Evolutionary conservation across 352 stramenopile species (phyloP).

Genomic region (Globisporangium cylindrosporum): DNA sequence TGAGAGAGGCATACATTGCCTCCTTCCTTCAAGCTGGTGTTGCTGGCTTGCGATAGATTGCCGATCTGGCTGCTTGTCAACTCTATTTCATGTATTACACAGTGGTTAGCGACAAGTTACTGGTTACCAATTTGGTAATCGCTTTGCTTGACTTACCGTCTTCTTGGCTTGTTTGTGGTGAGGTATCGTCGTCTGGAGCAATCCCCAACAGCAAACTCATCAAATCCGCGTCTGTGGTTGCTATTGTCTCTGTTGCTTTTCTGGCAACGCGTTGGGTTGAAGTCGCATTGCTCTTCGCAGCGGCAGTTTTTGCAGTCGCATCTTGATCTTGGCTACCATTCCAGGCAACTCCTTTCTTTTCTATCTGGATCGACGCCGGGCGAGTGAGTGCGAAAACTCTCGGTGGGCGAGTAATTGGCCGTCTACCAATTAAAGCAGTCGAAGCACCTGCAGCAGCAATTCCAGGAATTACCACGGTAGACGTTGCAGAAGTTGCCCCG

Average conservation of each 20-base stretch:
- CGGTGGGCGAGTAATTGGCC: slow-evolving; percentile 8
- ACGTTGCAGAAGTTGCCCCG: not conserved
- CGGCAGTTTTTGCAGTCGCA: not conserved
- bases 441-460: not conserved
- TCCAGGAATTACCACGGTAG: not conserved
- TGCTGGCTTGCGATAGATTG: slow-evolving; percentile 1
- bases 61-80: not conserved
- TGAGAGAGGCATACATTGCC: not conserved
- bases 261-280: not conserved
- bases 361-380: not conserved
- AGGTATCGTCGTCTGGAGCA: not conserved
- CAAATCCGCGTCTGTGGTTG: not conserved
- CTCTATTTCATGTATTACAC: not conserved
- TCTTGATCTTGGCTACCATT: not conserved
- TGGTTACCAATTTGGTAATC: not conserved
- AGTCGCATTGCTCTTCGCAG: not conserved
- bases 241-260: not conserved
- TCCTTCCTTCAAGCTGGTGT: not conserved
- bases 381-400: slow-evolving; percentile 9
- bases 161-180: slow-evolving; percentile 16
- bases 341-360: not conserved
- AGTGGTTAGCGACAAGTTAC: not conserved
- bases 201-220: slow-evolving; percentile 7
- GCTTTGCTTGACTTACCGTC: not conserved
- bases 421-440: not conserved